phyloP scores from a whole-genome alignment of 73 alveolate genomes.

The Stentor roeselii region DNA sequence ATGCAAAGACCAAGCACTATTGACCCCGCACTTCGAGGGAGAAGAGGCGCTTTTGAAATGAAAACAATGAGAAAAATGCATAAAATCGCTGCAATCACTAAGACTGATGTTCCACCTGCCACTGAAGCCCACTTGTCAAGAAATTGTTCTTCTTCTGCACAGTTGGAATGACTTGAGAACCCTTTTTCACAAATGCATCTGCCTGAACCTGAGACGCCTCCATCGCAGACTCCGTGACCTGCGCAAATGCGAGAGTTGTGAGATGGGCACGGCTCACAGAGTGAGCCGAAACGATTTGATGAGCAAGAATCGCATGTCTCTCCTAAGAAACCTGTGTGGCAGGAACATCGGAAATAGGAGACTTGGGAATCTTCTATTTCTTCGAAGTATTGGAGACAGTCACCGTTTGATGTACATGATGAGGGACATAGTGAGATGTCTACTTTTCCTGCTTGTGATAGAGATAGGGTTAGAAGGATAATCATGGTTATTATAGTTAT shows the following conservation, averaged over 20 bases:
- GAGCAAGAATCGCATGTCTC: neutral
- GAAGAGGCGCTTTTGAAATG: neutral
- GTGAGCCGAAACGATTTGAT: conserved; percentile 10
- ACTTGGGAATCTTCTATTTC: neutral
- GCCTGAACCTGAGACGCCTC: conserved; percentile 8
- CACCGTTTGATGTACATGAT: neutral
- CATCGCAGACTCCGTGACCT: conserved; percentile 28
- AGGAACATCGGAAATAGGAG: neutral
- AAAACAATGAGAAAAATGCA: neutral
- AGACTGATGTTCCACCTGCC: neutral
- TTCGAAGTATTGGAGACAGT: neutral
- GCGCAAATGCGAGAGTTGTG: neutral
- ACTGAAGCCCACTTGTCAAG: neutral
- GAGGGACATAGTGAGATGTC: neutral
- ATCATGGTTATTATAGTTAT: too few relatives aligned
- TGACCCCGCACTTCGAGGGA: conserved; percentile 10
- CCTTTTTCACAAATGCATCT: conserved; percentile 23
- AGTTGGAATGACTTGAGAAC: neutral
- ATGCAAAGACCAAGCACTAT: neutral
- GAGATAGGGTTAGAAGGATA: too few relatives aligned
- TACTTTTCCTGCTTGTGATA: neutral
- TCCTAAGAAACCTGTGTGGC: conserved; percentile 5
- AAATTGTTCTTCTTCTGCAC: conserved; percentile 12
- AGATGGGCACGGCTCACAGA: conserved; percentile 5
- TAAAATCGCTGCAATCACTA: neutral